Evolutionary conservation across 148 eudicot species (phyloP).

Genomic region (Rhododendron ferrugineum): DNA sequence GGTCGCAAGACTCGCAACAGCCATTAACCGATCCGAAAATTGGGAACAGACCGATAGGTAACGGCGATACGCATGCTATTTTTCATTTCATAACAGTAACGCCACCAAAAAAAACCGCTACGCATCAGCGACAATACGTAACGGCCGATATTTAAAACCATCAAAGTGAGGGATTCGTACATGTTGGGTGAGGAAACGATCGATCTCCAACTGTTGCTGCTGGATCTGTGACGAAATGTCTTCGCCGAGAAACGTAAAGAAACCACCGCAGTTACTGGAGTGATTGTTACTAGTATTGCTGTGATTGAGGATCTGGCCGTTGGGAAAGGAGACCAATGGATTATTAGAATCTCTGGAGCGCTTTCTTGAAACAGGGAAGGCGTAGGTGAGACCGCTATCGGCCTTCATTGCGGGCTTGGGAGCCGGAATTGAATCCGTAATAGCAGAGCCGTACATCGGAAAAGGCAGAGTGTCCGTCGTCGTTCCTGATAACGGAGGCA

Average conservation of each 20-base stretch:
- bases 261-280: conserved; percentile 1
- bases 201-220: conserved; percentile 60
- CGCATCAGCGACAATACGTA: too few relatives aligned
- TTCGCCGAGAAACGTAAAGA: conserved; percentile 51
- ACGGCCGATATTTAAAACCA: too few relatives aligned
- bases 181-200: conserved; percentile 55
- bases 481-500: conserved; percentile 28
- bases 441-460: conserved; percentile 29
- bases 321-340: conserved; percentile 13
- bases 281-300: not conserved
- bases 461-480: conserved; percentile 19
- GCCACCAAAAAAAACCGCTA: too few relatives aligned
- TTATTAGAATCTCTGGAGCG: conserved; percentile 34
- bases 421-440: conserved; percentile 12
- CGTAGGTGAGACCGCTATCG: conserved; percentile 59
- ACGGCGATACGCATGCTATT: too few relatives aligned
- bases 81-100: too few relatives aligned
- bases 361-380: conserved; percentile 39
- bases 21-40: too few relatives aligned
- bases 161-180: conserved; percentile 27
- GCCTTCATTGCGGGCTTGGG: conserved; percentile 31
- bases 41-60: too few relatives aligned
- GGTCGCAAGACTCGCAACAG: too few relatives aligned
- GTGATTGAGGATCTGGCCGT: conserved; percentile 7
- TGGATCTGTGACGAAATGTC: conserved; percentile 60